Conservation (phyloP, 768 basidiomycete species). For the Trametes sanguinea region DNA sequence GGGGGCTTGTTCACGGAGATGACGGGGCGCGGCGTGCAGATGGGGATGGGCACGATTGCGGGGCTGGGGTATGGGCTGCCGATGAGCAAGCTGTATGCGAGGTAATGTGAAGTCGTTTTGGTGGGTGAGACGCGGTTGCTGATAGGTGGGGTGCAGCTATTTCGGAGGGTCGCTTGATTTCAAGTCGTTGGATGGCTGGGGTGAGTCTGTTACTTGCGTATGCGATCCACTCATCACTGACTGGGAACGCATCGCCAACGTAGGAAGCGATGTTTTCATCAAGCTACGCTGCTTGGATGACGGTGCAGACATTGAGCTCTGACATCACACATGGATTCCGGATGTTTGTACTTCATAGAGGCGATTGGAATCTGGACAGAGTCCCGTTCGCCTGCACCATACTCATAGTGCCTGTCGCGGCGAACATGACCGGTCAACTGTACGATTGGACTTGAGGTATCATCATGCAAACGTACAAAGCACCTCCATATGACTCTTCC, state of each 20-base stretch:
- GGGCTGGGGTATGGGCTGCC: conserved; percentile 87
- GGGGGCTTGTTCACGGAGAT: conserved; percentile 76
- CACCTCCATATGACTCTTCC: too few species aligned
- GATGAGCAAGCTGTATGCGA: conserved; percentile 76
- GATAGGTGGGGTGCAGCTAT: conserved; percentile 48
- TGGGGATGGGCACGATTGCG: conserved; percentile 86
- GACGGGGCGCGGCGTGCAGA: conserved; percentile 72
- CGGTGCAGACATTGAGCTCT: conserved; percentile 54
- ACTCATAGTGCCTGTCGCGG: too few species aligned
- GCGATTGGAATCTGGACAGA: too few species aligned
- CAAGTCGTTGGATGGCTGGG: conserved; percentile 83
- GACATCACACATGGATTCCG: background rate
- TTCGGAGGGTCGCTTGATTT: conserved; percentile 87
- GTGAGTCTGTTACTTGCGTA: conserved; percentile 38
- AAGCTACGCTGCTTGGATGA: conserved; percentile 55
- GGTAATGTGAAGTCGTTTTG: conserved; percentile 32
- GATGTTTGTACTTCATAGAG: too few species aligned
- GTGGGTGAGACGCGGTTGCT: conserved; percentile 20
- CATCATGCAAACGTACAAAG: too few species aligned
- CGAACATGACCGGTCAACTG: too few species aligned
- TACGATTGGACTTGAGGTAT: too few species aligned
- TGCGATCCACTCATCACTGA: conserved; percentile 6
- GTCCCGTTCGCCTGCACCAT: too few species aligned
- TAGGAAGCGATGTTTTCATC: conserved; percentile 56
- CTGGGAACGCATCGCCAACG: background rate